phyloP scores from a whole-genome alignment of 2,329 filamentous ascomycete species.

The Beauveria asiatica region DNA sequence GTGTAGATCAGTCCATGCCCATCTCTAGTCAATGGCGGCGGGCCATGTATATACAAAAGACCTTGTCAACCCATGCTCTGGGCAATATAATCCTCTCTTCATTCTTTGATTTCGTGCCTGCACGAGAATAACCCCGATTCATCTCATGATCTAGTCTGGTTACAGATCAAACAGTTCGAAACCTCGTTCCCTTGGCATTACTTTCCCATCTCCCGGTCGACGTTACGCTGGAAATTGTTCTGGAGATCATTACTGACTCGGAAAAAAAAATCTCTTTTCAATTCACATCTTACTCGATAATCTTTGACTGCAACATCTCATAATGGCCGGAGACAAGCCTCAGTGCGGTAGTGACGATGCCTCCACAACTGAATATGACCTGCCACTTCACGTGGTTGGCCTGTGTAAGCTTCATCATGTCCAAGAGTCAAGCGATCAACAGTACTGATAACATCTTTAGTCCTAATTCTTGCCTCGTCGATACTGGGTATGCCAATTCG shows the following conservation, averaged over 20 bases:
- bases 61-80: not conserved
- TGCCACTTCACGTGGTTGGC: slow-evolving; percentile 21
- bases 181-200: not conserved
- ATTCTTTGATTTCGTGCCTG: not conserved
- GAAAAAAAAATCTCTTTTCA: not conserved
- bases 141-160: not conserved
- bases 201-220: not conserved
- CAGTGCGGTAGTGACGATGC: slow-evolving; percentile 19
- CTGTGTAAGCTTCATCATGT: slow-evolving; percentile 19
- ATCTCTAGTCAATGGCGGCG: no score
- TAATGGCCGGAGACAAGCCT: slow-evolving; percentile 17
- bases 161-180: not conserved
- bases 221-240: not conserved
- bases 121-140: not conserved
- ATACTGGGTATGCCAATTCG: slow-evolving; percentile 16
- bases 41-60: not conserved
- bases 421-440: no score
- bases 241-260: not conserved
- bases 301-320: not conserved
- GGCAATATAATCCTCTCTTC: not conserved
- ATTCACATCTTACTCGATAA: not conserved
- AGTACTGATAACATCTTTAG: slow-evolving; percentile 5
- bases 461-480: slow-evolving; percentile 21
- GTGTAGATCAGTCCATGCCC: not conserved
- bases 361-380: slow-evolving; percentile 17